These are phyloP conservation scores for Lepidium africanum DNA, from an alignment of 345 rosid species.

Conservation along the genomic window DNA sequence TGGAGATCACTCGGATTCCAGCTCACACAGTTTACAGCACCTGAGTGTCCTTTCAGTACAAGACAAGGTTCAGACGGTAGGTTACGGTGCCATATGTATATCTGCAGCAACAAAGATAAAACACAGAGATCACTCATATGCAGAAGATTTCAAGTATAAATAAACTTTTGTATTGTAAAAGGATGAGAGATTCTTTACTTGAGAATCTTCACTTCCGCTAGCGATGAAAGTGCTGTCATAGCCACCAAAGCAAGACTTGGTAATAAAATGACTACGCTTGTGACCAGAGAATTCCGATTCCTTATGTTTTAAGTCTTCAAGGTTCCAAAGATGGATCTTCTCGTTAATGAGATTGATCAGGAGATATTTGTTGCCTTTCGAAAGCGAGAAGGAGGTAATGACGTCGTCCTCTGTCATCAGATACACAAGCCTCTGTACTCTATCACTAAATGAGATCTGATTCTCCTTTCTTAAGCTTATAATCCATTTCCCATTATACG, in stretches of 20 bases:
- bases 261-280: conserved; percentile 35
- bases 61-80: conserved; percentile 6
- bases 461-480: conserved; percentile 31
- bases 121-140: conserved; percentile 1
- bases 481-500: conserved; percentile 45
- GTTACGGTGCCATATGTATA: conserved; percentile 44
- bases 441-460: conserved; percentile 35
- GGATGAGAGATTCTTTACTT: conserved; percentile 28
- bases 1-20: conserved; percentile 47
- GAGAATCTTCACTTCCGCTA: conserved; percentile 58
- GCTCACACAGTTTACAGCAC: conserved; percentile 52
- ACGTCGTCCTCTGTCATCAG: conserved; percentile 33
- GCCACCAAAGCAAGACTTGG: conserved; percentile 65
- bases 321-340: conserved; percentile 48
- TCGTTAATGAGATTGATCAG: conserved; percentile 42
- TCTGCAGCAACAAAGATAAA: conserved; percentile 28
- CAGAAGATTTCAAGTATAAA: neutral
- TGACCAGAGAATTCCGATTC: conserved; percentile 31
- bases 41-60: conserved; percentile 44
- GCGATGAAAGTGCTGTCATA: conserved; percentile 40
- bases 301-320: conserved; percentile 15
- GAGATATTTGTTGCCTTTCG: conserved; percentile 35
- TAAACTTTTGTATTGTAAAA: neutral
- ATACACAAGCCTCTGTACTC: conserved; percentile 39
- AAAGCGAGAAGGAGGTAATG: conserved; percentile 51